A percentile compares a stretch with the other conserved stretches of the same genome.
These are phyloP conservation scores for Aurifilum marmelostoma DNA, from an alignment of 2,329 filamentous ascomycete species.

Conservation along the genomic window DNA sequence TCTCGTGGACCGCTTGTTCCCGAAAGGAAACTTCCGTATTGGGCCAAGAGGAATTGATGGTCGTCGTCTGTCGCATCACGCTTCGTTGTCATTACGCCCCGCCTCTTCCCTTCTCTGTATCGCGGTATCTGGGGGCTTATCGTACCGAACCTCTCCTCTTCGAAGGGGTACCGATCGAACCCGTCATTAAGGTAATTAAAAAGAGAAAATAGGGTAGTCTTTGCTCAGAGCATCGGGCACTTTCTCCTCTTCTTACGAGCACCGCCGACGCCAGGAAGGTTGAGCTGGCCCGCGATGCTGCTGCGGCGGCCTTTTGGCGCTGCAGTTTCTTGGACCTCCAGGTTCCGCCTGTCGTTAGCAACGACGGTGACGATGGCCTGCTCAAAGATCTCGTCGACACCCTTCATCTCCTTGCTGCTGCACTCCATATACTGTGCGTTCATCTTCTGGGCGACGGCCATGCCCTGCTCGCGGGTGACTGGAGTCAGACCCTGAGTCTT, in stretches of 20 bases:
- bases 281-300: constrained; percentile 40
- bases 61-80: constrained; percentile 28
- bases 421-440: constrained; percentile 95
- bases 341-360: constrained; percentile 72
- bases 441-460: constrained; percentile 90
- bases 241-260: constrained; percentile 77
- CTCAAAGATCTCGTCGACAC: constrained; percentile 96
- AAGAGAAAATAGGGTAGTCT: not conserved
- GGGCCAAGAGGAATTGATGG: constrained; percentile 20
- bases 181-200: constrained; percentile 8
- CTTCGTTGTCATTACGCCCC: constrained; percentile 20
- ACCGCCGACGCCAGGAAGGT: constrained; percentile 45
- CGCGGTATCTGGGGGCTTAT: not conserved
- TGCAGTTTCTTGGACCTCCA: constrained; percentile 51
- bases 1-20: not conserved
- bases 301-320: constrained; percentile 36
- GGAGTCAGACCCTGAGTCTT: constrained; percentile 97
- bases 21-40: constrained; percentile 15
- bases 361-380: constrained; percentile 89
- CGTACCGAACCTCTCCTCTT: no score
- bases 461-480: constrained; percentile 88
- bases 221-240: constrained; percentile 73
- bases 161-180: not conserved
- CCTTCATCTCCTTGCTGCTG: constrained; percentile 95
- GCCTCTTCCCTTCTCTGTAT: not conserved